Evolutionary conservation across 176 grass and related monocot genomes (phyloP), one percentile per base, ranked within the genome.

Genomic region (Raddia guianensis): DNA sequence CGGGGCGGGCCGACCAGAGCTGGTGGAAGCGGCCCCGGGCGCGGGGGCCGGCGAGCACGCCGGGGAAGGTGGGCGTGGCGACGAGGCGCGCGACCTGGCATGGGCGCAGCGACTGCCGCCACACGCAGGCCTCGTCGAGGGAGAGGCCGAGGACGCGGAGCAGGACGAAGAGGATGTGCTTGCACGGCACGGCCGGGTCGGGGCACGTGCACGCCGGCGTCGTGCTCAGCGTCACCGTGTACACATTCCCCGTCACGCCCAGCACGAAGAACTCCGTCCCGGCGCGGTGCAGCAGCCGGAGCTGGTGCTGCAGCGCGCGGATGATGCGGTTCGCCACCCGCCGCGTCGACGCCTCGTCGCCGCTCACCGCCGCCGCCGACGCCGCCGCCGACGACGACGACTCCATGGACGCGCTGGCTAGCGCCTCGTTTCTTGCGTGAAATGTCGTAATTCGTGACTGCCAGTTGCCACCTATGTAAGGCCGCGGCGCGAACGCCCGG

Each of bases 161-260:
- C 54, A 99, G 84, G 51, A 99, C 92, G 78, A 99, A 99, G 34
- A 99, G 90, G 84, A 99, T 78, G 79, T 99, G 96, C 81, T 99
- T 95, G 96, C 96, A 95, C 3, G 96, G 95, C 15, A 47, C 82
- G 15, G 84, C 61, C 18, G 84, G 82, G 86, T 99, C 96, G 0
- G 96, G 92, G 82, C 96, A 99, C 47, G 90, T 91, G 96, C 96
- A 99, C 48, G 86, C 75, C 11, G 96, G 96, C 3, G 67, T 2
- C 20, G 83, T 51, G 2, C 84, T 46, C 18, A 99, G 84, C 78
- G 88, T 95, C 49, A 99, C 84, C 16, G 85, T 86, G 82, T 99
- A 99, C 53, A 95, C 96, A 75, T 99, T 99, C 9, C 96, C 90
- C 50, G 96, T 99, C 49, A 79, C 90, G 32, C 93, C 93, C 4